Evolutionary conservation across 1,139 yeast species (phyloP), one percentile per base, ranked within the genome.

Genomic region (Oligophagozyma castellii): DNA sequence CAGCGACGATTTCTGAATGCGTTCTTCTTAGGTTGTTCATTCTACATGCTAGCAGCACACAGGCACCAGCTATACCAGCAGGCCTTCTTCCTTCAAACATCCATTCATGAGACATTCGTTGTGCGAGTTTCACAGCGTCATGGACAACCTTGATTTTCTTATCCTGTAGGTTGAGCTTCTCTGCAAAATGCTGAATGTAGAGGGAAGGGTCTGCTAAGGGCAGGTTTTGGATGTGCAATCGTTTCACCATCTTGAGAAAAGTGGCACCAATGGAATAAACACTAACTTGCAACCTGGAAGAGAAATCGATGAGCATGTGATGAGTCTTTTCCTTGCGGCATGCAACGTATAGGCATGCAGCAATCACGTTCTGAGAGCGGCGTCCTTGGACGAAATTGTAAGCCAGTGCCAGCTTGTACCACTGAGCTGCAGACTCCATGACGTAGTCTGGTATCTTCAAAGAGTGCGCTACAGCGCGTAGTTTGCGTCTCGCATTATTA

Each of bases 61-160:
- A 84, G 0, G 98, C 98, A 16, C 98, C 99, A 0, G 98, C 98
- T 29, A 89, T 71, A 46, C 99, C 98, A 0, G 98, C 96, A 0
- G 98, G 98, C 37, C 98, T 67, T 50, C 99, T 69, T 19, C 99
- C 99, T 53, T 83, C 93, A 48, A 77, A 80, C 39, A 89, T 79
- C 95, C 96, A 89, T 51, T 89, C 98, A 29, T 74, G 70, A 14
- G 86, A 67, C 99, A 89, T 89, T 43, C 95, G 64, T 46, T 73
- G 83, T 1, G 94, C 94, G 21, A 89, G 59, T 42, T 76, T 71
- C 5, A 75, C 75, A 0, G 98, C 96, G 53, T 92, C 98, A 32
- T 67, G 68, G 19, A 80, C 76, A 11, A 89, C 94, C 44, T 74
- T 76, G 23, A 74, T 67, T 30, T 73, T 75, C 35, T 67, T 66